phyloP scores from a whole-genome alignment of 495 filamentous ascomycete genomes.

The Lasiosphaeriaceae sp. region DNA sequence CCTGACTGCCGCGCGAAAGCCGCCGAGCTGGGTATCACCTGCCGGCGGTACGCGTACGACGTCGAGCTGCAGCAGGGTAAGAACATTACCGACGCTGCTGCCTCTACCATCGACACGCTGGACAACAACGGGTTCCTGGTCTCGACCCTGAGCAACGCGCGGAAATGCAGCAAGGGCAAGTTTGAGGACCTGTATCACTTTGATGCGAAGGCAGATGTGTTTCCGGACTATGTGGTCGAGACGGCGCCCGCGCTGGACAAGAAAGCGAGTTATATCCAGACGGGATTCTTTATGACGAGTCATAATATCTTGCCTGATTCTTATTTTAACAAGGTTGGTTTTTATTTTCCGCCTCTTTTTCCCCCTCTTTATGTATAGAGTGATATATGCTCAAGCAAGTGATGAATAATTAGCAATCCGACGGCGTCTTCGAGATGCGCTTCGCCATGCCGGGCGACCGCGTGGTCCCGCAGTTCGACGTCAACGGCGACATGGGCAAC shows the following conservation, averaged over 20 bases:
- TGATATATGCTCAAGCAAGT: neutral
- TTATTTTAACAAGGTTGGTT: constrained; percentile 34
- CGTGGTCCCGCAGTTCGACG: constrained; percentile 35
- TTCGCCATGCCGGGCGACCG: constrained; percentile 29
- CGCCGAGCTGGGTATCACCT: constrained; percentile 20
- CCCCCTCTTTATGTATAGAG: neutral
- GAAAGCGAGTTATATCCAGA: constrained; percentile 46
- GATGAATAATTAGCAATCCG: constrained; percentile 16
- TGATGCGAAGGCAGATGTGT: constrained; percentile 41
- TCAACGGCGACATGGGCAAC: constrained; percentile 36
- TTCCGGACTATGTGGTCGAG: constrained; percentile 35
- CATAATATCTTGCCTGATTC: constrained; percentile 33
- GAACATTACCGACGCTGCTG: constrained; percentile 52
- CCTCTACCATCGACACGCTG: constrained; percentile 37
- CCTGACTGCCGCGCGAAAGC: constrained; percentile 26
- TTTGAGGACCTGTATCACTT: constrained; percentile 41
- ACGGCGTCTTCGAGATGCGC: constrained; percentile 36
- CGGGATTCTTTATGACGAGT: constrained; percentile 42
- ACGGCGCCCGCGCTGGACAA: constrained; percentile 37
- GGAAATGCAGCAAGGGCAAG: constrained; percentile 34
- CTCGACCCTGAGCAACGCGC: constrained; percentile 37
- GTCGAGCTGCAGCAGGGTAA: constrained; percentile 48
- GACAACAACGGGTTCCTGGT: constrained; percentile 44
- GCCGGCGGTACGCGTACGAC: constrained; percentile 43
- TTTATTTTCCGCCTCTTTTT: neutral